Evolutionary conservation across 2,329 filamentous ascomycete genomes (phyloP), one percentile per base, ranked within the genome.

Genomic region (Aspergillus novofumigatus): DNA sequence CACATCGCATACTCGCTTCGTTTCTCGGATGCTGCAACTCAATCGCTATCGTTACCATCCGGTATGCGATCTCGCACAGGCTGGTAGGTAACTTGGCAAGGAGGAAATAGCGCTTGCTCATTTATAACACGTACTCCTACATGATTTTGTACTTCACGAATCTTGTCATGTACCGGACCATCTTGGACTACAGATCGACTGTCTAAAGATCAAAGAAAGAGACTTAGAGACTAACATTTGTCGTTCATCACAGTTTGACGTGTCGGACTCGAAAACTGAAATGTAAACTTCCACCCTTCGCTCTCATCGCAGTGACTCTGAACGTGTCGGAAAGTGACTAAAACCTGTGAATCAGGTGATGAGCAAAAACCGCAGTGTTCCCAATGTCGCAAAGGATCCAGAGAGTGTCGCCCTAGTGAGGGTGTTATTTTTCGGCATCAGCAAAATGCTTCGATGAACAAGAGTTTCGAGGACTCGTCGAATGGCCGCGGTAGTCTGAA

Each of bases 391-490:
- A 85, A 86, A 69, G 84, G 83, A 4, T 80, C 79, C 50, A 78
- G 85, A 63, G 79, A 84, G 70, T 87, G 85, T 70, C 75, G 83
- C 49, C 82, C 82, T 25, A 84, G 82, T 65, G 83, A 84, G 60
- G 84, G 83, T 52, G 81, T 88, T 63, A 83, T 86, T 48, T 88
- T 87, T 65, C 82, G 85, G 55, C 86, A 88, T 70, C 85, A 88
- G 66, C 85, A 88, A 72, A 88, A 88, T 79, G 84, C 85, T 29
- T 86, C 84, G 21, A 85, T 87, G 84, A 87, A 87, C 58, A 80
- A 81, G 51, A 67, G 70, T 41, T 73, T 74, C 14, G 75, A 77
- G 48, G 75, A 78, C 14, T 63, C 67, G 10, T 67, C 69, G 4
- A 67, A 69, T 57, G 71, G 67, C 14, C 70, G 72, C 47, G 79